Evolutionary conservation across 352 stramenopile genomes (phyloP), one percentile per base, ranked within the genome.

Genomic region (Chrysophaeum taylorii): DNA sequence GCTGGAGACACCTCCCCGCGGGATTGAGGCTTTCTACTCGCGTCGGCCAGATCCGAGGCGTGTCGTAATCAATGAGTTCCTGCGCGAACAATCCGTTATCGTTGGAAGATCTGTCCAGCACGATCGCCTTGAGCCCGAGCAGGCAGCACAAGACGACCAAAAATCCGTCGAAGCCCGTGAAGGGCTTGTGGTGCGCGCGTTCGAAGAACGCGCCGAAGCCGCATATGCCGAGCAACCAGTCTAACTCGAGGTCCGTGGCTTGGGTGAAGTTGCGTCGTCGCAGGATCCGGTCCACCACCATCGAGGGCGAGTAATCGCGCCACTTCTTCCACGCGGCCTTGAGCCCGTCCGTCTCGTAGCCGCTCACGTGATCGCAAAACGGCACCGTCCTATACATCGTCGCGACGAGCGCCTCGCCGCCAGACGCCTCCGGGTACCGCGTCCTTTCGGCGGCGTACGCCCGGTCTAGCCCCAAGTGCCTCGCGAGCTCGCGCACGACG

Each of bases 41-140:
- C n/a, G n/a, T n/a, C n/a, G 52, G n/a, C 52, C 52, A 63, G 25
- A 15, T 9, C 52, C 4, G 27, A 25, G 52, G 52, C 9, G 27
- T 15, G 33, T 63, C 52, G 52, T 36, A 63, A 31, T 63, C 52
- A 31, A 63, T 31, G 52, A 63, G 52, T 31, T 63, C 52, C 52
- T 63, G 52, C 27, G 36, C 27, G 27, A 63, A 36, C 27, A 36
- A n/a, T 25, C 52, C 52, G 52, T 63, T 63, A 31, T 63, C 52
- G 52, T 63, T 63, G 7, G 52, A 4, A 2, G 52, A 63, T 15
- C 25, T 9, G 9, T 9, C 33, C 2, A 63, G 52, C 9, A 63
- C 52, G 52, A 63, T 12, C 27, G 52, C 29, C 15, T 33, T 7
- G 27, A 4, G 4, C 9, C 52, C 52, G 52, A 63, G 52, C 9